Percentiles rank a stretch among this genome's conserved stretches.
These are phyloP conservation scores for Ichthyophthirius multifiliis DNA, from an alignment of 169 alveolate species.

Conservation along the genomic window DNA sequence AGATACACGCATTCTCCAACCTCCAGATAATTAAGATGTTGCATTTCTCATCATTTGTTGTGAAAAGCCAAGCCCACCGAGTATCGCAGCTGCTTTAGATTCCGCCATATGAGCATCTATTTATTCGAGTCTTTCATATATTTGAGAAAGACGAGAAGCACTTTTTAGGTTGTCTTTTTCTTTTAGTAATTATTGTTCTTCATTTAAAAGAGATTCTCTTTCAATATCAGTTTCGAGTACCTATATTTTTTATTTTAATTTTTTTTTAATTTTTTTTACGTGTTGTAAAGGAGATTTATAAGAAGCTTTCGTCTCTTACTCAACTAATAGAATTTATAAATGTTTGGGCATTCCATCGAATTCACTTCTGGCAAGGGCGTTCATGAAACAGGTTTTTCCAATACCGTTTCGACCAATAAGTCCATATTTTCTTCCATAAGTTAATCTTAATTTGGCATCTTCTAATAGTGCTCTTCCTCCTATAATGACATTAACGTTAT, in stretches of 20 bases:
- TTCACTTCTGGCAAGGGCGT: constrained; percentile 93
- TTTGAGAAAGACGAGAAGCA: constrained; percentile 68
- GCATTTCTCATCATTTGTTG: constrained; percentile 66
- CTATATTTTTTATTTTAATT: constrained; percentile 30
- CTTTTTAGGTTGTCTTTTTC: constrained; percentile 30
- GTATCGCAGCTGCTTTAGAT: constrained; percentile 87
- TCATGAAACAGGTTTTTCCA: constrained; percentile 95
- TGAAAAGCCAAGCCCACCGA: constrained; percentile 93
- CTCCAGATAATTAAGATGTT: constrained; percentile 67
- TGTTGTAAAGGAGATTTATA: constrained; percentile 34
- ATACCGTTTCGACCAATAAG: constrained; percentile 93
- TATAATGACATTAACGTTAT: constrained; percentile 84
- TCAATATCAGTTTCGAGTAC: constrained; percentile 94
- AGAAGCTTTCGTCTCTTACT: constrained; percentile 87
- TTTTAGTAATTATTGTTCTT: constrained; percentile 74
- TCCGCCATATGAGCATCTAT: constrained; percentile 94
- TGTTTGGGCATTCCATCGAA: constrained; percentile 91
- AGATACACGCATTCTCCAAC: constrained; percentile 91
- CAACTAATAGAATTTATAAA: constrained; percentile 93
- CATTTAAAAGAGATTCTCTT: constrained; percentile 87
- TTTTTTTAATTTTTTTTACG: neutral
- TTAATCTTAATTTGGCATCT: constrained; percentile 90
- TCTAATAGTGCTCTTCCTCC: constrained; percentile 94
- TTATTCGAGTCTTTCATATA: constrained; percentile 85
- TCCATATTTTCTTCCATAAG: constrained; percentile 93